Percentiles rank a stretch among this genome's conserved stretches.
Evolutionary conservation across 2,329 filamentous ascomycete species (phyloP).

Genomic region (Calonectria honghensis): DNA sequence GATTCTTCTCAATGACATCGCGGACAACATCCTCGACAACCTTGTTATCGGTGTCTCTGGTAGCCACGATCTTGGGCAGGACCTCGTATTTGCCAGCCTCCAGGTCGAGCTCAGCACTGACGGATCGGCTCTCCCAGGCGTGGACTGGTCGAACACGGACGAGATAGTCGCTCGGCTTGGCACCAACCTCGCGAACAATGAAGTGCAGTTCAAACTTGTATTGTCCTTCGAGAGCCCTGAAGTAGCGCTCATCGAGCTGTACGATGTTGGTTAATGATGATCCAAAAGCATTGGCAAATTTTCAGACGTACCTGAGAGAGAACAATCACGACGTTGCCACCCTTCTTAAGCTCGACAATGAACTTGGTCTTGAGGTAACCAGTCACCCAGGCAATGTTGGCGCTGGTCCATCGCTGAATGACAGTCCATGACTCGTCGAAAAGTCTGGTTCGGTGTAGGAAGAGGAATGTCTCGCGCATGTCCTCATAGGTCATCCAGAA

Average conservation of each 20-base stretch:
- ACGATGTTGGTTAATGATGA: slow-evolving; percentile 32
- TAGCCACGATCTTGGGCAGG: slow-evolving; percentile 80
- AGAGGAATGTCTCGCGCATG: slow-evolving; percentile 66
- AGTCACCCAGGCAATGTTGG: slow-evolving; percentile 66
- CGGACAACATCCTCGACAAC: slow-evolving; percentile 77
- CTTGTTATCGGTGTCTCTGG: slow-evolving; percentile 62
- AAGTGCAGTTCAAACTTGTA: slow-evolving; percentile 67
- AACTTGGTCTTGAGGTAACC: slow-evolving; percentile 68
- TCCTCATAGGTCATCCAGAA: slow-evolving; percentile 69
- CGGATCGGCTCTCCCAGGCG: slow-evolving; percentile 73
- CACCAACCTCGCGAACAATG: slow-evolving; percentile 56
- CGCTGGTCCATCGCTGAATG: slow-evolving; percentile 66
- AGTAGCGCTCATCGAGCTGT: slow-evolving; percentile 68
- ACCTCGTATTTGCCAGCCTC: slow-evolving; percentile 81
- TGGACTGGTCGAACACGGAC: slow-evolving; percentile 50
- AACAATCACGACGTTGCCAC: slow-evolving; percentile 65
- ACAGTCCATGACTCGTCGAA: slow-evolving; percentile 68
- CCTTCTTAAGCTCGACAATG: slow-evolving; percentile 63
- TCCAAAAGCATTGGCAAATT: too few species aligned
- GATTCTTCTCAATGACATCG: slow-evolving; percentile 64
- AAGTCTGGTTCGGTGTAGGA: slow-evolving; percentile 66
- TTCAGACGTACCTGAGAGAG: slow-evolving; percentile 59
- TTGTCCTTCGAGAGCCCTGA: slow-evolving; percentile 65
- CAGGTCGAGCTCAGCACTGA: slow-evolving; percentile 81
- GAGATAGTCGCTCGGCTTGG: slow-evolving; percentile 38